Base-by-base conservation (phyloP, 1,284 basidiomycete species). In the Sphagnurus paluster region DNA sequence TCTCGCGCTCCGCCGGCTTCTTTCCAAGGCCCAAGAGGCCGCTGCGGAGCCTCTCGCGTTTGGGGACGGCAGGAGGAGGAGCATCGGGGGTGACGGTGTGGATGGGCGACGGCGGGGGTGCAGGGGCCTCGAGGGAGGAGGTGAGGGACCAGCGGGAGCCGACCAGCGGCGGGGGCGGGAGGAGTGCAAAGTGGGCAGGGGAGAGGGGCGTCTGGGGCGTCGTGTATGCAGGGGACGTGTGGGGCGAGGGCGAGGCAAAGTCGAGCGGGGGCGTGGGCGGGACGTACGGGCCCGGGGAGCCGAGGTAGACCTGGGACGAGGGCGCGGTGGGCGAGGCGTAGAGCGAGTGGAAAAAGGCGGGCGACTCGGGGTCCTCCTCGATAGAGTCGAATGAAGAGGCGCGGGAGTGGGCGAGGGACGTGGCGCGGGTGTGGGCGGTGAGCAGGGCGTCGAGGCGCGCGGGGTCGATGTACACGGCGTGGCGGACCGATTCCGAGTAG, bases 401-500 rank as follows among this genome's bases (percentile, higher is more conserved):
- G 8, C 30, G 25, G 4, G 37, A 33, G n/a, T n/a, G n/a, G n/a
- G n/a, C n/a, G n/a, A n/a, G n/a, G n/a, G n/a, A n/a, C n/a, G n/a
- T n/a, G n/a, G n/a, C n/a, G 29, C 37, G 9, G 16, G 30, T 7
- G 14, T 34, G 9, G 11, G 44, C 30, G 26, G 28, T 26, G n/a
- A 49, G 41, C 19, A 52, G 28, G 13, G 41, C 32, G 6, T 33
- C 33, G 24, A 42, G 39, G 36, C 42, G 43, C 8, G 62, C 62
- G 13, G 60, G 57, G 42, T 67, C 60, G 36, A 69, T 57, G 44
- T 68, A 68, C 34, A 68, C 61, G 16, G 67, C 67, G 42, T 65
- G 60, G 4, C 65, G 56, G n/a, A 39, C 44, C 3, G 50, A 44
- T 10, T 55, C 46, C 21, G 48, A 23, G 24, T 42, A 38, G 32